Conservation (phyloP, 352 stramenopile genomes). For the Globisporangium echinulatum region DNA sequence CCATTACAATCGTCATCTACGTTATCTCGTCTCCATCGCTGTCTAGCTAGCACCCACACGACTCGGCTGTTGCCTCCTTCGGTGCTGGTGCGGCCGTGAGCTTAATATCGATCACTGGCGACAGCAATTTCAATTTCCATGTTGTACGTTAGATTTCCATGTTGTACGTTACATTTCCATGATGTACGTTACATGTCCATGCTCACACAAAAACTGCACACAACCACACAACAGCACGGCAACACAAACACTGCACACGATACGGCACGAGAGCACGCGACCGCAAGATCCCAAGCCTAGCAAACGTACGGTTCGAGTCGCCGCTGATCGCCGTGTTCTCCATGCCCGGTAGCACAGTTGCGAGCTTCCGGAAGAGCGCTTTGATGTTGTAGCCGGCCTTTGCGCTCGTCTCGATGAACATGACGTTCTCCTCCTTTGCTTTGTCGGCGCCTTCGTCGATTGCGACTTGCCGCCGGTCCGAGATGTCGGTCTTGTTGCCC, state of each 20-base stretch:
- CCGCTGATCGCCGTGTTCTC: constrained; percentile 86
- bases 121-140: too few species aligned
- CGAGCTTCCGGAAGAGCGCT: constrained; percentile 98
- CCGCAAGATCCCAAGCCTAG: too few species aligned
- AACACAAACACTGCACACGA: too few species aligned
- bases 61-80: constrained; percentile 65
- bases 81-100: constrained; percentile 70
- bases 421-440: constrained; percentile 96
- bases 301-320: constrained; percentile 76
- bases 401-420: constrained; percentile 99
- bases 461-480: constrained; percentile 94
- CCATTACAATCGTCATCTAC: too few species aligned
- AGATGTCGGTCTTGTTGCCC: constrained; percentile 99
- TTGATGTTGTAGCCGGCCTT: constrained; percentile 99
- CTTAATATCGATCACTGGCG: constrained; percentile 85
- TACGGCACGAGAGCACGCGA: too few species aligned
- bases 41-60: constrained; percentile 55
- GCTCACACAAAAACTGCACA: too few species aligned
- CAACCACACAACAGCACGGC: too few species aligned
- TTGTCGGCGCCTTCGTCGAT: constrained; percentile 98
- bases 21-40: too few species aligned
- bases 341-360: constrained; percentile 95
- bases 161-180: too few species aligned
- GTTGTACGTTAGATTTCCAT: too few species aligned
- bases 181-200: too few species aligned